Percentiles rank a stretch among this genome's conserved stretches.
phyloP scores from a whole-genome alignment of 352 stramenopile genomes.

The Pythium aristosporum region DNA sequence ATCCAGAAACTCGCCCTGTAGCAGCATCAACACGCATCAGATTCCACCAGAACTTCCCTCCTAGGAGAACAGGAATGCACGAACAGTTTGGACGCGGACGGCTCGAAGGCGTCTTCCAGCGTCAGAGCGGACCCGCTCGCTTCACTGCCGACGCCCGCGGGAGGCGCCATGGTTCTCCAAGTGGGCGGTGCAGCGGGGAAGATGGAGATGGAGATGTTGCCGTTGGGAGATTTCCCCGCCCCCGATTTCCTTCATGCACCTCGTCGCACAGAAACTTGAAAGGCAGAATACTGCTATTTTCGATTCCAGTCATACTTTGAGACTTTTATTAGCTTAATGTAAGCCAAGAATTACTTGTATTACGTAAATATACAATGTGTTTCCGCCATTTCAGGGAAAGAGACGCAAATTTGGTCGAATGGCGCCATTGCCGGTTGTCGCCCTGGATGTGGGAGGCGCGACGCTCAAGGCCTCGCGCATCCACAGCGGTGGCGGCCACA shows the following conservation, averaged over 20 bases:
- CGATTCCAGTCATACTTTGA: too few species aligned
- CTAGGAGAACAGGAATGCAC: not conserved
- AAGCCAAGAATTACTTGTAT: not conserved
- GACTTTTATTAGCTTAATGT: not conserved
- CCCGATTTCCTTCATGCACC: not conserved
- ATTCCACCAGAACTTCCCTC: not conserved
- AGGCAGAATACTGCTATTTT: not conserved
- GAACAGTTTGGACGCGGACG: conserved; percentile 6
- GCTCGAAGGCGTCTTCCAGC: conserved; percentile 10
- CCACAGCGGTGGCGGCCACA: conserved; percentile 1
- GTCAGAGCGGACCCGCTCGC: not conserved
- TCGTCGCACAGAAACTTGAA: conserved; percentile 9
- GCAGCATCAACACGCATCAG: not conserved
- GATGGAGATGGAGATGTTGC: not conserved
- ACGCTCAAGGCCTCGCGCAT: conserved; percentile 66
- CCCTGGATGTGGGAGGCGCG: conserved; percentile 56
- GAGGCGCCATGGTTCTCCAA: too few species aligned
- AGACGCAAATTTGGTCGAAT: conserved; percentile 1
- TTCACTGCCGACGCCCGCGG: not conserved
- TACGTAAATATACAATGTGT: not conserved
- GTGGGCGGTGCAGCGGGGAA: not conserved
- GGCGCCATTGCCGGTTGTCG: conserved; percentile 33
- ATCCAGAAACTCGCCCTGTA: conserved; percentile 9
- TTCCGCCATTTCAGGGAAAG: not conserved
- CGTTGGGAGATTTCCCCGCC: not conserved